Conservation (phyloP, 1,284 basidiomycete genomes). For the Pseudozyma pruni region DNA sequence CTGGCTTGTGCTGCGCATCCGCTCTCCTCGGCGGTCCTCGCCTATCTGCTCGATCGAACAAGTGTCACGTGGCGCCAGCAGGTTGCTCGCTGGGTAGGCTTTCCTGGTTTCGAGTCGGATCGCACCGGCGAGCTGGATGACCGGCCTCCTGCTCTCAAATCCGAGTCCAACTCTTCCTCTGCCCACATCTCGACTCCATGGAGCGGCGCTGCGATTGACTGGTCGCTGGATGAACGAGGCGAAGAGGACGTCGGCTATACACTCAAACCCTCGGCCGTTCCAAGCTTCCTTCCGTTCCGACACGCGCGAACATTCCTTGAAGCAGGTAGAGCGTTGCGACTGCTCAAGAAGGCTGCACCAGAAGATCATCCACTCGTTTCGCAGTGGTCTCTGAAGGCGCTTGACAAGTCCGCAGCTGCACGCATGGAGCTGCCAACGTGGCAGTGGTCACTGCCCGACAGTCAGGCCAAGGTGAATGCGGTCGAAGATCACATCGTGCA, state of each 20-base stretch:
- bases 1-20: conserved; percentile 32
- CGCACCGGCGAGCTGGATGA: conserved; percentile 41
- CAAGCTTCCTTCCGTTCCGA: conserved; percentile 40
- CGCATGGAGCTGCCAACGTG: conserved; percentile 38
- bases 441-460: conserved; percentile 23
- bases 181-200: conserved; percentile 32
- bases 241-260: conserved; percentile 55
- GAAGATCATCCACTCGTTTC: conserved; percentile 50
- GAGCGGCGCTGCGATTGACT: conserved; percentile 51
- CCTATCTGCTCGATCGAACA: conserved; percentile 46
- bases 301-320: conserved; percentile 50
- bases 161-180: neutral
- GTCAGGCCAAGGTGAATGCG: conserved; percentile 7
- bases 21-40: conserved; percentile 28
- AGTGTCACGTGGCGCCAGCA: conserved; percentile 43
- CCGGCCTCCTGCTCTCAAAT: conserved; percentile 4
- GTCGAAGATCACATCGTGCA: conserved; percentile 26
- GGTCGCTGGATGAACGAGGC: conserved; percentile 50
- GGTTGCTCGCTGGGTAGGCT: conserved; percentile 53
- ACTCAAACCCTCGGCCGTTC: conserved; percentile 47
- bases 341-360: conserved; percentile 54
- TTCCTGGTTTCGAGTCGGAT: conserved; percentile 40
- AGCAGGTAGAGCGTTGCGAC: conserved; percentile 48
- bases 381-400: conserved; percentile 22
- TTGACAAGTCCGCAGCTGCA: neutral